These are phyloP conservation scores for Jaltomata sinuosa DNA, from an alignment of 257 asterid species.

Conservation along the genomic window DNA sequence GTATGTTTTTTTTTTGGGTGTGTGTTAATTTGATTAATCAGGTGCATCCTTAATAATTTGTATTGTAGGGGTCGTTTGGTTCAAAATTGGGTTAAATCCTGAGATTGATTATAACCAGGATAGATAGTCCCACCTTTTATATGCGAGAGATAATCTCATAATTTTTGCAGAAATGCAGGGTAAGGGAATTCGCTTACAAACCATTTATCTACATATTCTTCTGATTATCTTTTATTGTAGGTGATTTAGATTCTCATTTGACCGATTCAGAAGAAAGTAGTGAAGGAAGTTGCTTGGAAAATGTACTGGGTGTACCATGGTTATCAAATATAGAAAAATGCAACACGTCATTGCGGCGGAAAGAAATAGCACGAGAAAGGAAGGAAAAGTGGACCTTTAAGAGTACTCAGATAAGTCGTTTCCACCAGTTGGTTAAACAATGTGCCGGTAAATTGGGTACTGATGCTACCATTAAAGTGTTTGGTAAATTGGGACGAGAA, in stretches of 20 bases:
- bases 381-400: conserved; percentile 46
- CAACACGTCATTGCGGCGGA: conserved; percentile 29
- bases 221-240: conserved; percentile 31
- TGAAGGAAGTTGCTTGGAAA: not conserved
- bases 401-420: conserved; percentile 16
- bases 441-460: conserved; percentile 56
- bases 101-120: not conserved
- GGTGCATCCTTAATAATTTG: not conserved
- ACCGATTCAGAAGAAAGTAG: conserved; percentile 9
- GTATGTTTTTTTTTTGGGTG: conserved; percentile 22
- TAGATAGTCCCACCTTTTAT: not conserved
- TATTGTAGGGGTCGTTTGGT: not conserved
- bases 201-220: not conserved
- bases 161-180: no score
- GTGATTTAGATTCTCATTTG: conserved; percentile 35
- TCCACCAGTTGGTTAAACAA: conserved; percentile 26
- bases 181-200: not conserved
- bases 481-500: conserved; percentile 51
- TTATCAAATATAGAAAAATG: conserved; percentile 13
- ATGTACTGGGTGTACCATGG: conserved; percentile 32
- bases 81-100: not conserved
- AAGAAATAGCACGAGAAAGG: conserved; percentile 46
- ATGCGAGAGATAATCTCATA: not conserved
- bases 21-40: not conserved
- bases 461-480: conserved; percentile 33